These are phyloP conservation scores for Trametes gibbosa DNA, from an alignment of 768 basidiomycete genomes.

Conservation along the genomic window DNA sequence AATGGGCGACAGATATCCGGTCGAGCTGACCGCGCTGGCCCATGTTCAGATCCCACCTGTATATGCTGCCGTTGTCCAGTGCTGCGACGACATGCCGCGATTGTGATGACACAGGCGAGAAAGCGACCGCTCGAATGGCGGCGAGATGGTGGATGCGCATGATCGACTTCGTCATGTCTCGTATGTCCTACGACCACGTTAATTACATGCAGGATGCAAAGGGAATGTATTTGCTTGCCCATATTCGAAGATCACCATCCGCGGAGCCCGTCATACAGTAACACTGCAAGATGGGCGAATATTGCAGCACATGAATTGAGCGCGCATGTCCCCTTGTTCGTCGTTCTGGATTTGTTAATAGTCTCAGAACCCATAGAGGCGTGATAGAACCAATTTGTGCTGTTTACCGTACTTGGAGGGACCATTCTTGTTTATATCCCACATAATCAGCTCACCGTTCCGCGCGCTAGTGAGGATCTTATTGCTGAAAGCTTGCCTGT, in stretches of 20 bases:
- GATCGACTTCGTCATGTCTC: slow-evolving; percentile 64
- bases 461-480: slow-evolving; percentile 79
- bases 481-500: slow-evolving; percentile 57
- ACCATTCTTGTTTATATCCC: slow-evolving; percentile 72
- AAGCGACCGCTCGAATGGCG: slow-evolving; percentile 64
- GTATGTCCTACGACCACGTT: slow-evolving; percentile 49
- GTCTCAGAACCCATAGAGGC: background rate
- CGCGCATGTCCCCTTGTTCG: slow-evolving; percentile 73
- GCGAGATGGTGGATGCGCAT: slow-evolving; percentile 71
- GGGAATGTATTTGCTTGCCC: slow-evolving; percentile 46
- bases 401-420: slow-evolving; percentile 64
- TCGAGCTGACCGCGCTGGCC: slow-evolving; percentile 73
- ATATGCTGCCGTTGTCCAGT: slow-evolving; percentile 41
- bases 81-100: slow-evolving; percentile 60
- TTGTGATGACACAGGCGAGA: slow-evolving; percentile 63
- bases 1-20: slow-evolving; percentile 71
- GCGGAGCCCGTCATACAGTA: slow-evolving; percentile 80
- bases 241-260: slow-evolving; percentile 77
- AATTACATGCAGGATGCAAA: background rate
- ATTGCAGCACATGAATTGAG: slow-evolving; percentile 66
- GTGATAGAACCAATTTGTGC: background rate
- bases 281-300: slow-evolving; percentile 63
- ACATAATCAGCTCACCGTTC: slow-evolving; percentile 81
- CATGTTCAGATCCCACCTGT: slow-evolving; percentile 80
- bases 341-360: slow-evolving; percentile 1